These are phyloP conservation scores for Diaporthe citrichinensis DNA, from an alignment of 2,329 filamentous ascomycete genomes.

Conservation along the genomic window DNA sequence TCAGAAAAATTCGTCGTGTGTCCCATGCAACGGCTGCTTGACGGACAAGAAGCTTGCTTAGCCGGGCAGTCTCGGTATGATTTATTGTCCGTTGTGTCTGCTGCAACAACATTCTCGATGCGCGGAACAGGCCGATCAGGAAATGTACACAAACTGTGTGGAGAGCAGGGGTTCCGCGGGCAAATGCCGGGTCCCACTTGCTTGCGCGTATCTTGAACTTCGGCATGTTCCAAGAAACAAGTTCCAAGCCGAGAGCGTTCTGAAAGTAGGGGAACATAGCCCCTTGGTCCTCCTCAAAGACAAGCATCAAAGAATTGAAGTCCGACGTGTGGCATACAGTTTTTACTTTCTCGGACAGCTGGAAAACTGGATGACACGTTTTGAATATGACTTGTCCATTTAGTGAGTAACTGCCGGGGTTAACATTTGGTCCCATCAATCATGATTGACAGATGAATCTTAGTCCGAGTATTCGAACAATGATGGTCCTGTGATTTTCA, in stretches of 20 bases:
- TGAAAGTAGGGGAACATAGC: no score
- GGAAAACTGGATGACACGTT: neutral
- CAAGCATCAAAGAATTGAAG: no score
- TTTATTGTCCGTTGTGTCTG: neutral
- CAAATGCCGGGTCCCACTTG: neutral
- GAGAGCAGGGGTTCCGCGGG: conserved; percentile 5
- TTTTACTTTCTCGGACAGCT: neutral
- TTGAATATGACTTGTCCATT: no score
- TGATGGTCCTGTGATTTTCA: neutral
- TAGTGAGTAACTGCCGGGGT: neutral
- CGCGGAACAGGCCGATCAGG: neutral
- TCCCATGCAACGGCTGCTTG: neutral
- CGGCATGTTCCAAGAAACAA: neutral
- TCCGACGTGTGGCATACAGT: neutral
- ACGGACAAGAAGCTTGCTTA: neutral
- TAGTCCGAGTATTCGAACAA: neutral
- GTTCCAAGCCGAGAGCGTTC: neutral
- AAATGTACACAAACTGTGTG: neutral
- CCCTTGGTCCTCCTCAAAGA: no score
- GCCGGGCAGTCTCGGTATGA: neutral
- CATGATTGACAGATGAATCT: neutral
- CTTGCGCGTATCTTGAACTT: conserved; percentile 10
- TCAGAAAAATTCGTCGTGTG: neutral
- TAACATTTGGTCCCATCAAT: neutral
- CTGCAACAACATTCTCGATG: neutral